Base-by-base conservation (phyloP, 75 land plant genomes). In the Cryptomeria japonica region DNA sequence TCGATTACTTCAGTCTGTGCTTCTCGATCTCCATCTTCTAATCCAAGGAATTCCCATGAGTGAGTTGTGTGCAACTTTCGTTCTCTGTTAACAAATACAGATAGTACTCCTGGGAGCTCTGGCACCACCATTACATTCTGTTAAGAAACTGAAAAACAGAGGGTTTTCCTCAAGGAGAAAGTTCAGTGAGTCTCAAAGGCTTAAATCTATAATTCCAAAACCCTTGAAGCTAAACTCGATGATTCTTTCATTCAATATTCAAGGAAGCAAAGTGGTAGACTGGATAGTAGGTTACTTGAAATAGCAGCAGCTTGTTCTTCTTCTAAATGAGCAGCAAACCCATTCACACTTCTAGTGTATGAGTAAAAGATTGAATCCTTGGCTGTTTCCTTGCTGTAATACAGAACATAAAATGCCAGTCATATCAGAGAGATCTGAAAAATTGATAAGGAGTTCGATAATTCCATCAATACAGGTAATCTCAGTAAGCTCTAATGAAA, bases 241-340 rank as follows among this genome's bases (percentile, higher is more conserved):
- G 15, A 85, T 34, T 11, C 16, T 28, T 36, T 18, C 28, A 85
- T 58, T 85, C 86, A 51, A 85, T 31, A 85, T n/a, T 3, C 11
- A 51, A 85, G 11, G 36, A 55, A 36, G 25, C 15, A 34, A 55
- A 16, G n/a, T 32, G 86, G 51, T 46, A 5, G 3, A 46, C 22
- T 84, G 86, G 34, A 36, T 19, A 22, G 32, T 38, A 34, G 56
- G 13, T 47, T 80, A 89, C 90, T 84, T 42, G 88, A 36, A 38
- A 90, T 47, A 38, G 86, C 86, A 3, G 25, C 3, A 34, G 90
- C 95, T 42, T 91, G 90, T 73, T 89, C 85, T 16, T 91, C 89
- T 15, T 88, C 91, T 3, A 94, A 88, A 16, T 28, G 72, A 15
- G 95, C 95, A 85, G 93, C 94, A 89, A 94, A 94, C 18, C 95